phyloP scores from a whole-genome alignment of 139 green algal species.

The Edaphochlamys debaryana region DNA sequence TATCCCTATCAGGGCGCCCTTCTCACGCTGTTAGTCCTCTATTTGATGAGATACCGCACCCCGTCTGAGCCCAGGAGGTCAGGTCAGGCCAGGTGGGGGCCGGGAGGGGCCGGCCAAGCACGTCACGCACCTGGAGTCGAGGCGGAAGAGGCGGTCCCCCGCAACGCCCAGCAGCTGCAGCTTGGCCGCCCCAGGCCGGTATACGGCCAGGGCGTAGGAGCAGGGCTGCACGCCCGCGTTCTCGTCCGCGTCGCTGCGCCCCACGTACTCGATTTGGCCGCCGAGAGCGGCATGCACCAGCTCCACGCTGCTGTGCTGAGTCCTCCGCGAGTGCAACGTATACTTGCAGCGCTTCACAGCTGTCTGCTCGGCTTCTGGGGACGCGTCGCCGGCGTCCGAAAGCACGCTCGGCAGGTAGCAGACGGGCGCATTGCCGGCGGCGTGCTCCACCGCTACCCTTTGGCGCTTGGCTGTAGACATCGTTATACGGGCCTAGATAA shows the following conservation, averaged over 20 bases:
- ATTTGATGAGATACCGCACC: not conserved
- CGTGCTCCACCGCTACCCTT: not conserved
- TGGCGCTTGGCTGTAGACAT: conserved; percentile 17
- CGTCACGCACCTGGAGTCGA: conserved; percentile 23
- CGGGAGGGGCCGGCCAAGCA: too few species aligned
- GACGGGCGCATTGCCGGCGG: conserved; percentile 4
- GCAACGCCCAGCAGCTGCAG: conserved; percentile 10
- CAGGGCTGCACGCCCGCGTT: not conserved
- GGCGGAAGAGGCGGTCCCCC: conserved; percentile 13
- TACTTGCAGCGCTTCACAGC: conserved; percentile 1
- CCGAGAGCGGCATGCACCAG: not conserved
- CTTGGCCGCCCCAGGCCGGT: not conserved
- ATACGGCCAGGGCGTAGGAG: conserved; percentile 6
- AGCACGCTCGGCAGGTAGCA: conserved; percentile 27
- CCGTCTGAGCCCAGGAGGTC: too few species aligned
- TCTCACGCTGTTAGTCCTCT: not conserved
- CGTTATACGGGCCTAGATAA: too few species aligned
- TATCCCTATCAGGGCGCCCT: not conserved
- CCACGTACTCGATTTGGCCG: conserved; percentile 29
- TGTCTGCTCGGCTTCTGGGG: not conserved
- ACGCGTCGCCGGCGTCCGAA: not conserved
- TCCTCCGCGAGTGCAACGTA: not conserved
- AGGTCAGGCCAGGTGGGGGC: too few species aligned
- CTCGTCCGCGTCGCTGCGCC: conserved; percentile 1
- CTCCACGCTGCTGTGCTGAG: not conserved